phyloP scores from a whole-genome alignment of 2,329 filamentous ascomycete species.

The Exserohilum turcica region DNA sequence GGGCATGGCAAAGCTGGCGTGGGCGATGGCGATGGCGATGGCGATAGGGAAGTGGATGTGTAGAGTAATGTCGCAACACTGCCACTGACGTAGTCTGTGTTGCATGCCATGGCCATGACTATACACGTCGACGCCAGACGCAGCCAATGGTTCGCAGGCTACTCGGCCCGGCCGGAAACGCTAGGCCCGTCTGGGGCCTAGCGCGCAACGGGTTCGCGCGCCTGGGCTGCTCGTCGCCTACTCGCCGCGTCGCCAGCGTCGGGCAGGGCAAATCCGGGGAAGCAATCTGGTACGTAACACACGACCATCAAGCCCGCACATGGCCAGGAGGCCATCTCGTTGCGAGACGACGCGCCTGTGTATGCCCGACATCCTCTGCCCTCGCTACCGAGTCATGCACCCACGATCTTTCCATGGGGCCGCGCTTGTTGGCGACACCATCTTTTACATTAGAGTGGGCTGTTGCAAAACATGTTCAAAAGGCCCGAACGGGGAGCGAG shows the following conservation, averaged over 20 bases:
- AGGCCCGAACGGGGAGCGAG: constrained; percentile 5
- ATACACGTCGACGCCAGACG: neutral
- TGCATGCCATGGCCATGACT: neutral
- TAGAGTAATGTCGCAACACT: neutral
- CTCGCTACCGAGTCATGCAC: neutral
- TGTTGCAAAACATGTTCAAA: constrained; percentile 7
- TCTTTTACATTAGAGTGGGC: constrained; percentile 13
- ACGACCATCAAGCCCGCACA: too few relatives aligned
- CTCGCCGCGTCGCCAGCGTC: too few relatives aligned
- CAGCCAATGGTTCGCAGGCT: neutral
- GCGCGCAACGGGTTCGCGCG: neutral
- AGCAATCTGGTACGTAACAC: constrained; percentile 12
- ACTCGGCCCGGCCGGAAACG: constrained; percentile 3
- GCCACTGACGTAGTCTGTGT: too few relatives aligned
- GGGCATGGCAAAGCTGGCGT: constrained; percentile 1
- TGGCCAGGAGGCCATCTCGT: too few relatives aligned
- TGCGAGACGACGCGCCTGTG: neutral
- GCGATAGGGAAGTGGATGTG: constrained; percentile 1
- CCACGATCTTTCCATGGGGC: neutral
- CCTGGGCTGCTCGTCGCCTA: too few relatives aligned
- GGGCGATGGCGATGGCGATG: too few relatives aligned
- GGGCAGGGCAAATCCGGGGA: constrained; percentile 13
- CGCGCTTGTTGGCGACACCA: constrained; percentile 1
- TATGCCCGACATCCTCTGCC: neutral
- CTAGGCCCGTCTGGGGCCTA: constrained; percentile 1